Conservation (phyloP, 257 asterid genomes). For the Ophiorrhiza pumila region DNA sequence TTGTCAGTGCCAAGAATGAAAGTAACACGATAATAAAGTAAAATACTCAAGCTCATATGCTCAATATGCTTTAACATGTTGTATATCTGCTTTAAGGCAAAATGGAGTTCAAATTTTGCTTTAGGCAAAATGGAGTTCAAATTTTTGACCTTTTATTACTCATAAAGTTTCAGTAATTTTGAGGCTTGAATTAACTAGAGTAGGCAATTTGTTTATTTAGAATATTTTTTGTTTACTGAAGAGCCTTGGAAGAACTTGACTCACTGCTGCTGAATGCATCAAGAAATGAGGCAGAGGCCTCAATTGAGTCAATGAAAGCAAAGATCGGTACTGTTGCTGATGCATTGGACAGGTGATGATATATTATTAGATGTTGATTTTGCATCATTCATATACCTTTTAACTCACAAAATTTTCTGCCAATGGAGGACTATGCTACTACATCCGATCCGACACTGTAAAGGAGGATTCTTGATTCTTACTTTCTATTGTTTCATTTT, state of each 20-base stretch:
- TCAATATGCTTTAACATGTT: not conserved
- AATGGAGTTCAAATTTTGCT: not conserved
- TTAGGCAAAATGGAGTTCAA: not conserved
- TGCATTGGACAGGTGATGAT: slow-evolving; percentile 71
- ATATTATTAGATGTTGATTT: not conserved
- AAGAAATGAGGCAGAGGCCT: slow-evolving; percentile 54
- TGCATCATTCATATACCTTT: not conserved
- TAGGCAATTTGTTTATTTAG: not conserved
- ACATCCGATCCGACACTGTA: not conserved
- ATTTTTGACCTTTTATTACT: not conserved
- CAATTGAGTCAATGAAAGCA: slow-evolving; percentile 62
- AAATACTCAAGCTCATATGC: not conserved
- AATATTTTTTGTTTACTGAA: slow-evolving; percentile 15
- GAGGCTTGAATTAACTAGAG: not conserved
- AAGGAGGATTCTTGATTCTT: not conserved
- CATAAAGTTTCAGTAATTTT: not conserved
- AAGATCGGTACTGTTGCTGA: slow-evolving; percentile 46
- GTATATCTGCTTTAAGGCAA: not conserved
- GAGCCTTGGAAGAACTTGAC: slow-evolving; percentile 95
- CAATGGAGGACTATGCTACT: too few relatives aligned
- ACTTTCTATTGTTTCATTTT: not conserved
- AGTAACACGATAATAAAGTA: not conserved
- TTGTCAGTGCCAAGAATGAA: not conserved
- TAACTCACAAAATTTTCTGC: not conserved
- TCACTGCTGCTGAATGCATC: slow-evolving; percentile 83